Percentiles rank a stretch among this genome's conserved stretches.
Evolutionary conservation across 257 asterid genomes (phyloP).

Genomic region (Nicotiana tomentosiformis): DNA sequence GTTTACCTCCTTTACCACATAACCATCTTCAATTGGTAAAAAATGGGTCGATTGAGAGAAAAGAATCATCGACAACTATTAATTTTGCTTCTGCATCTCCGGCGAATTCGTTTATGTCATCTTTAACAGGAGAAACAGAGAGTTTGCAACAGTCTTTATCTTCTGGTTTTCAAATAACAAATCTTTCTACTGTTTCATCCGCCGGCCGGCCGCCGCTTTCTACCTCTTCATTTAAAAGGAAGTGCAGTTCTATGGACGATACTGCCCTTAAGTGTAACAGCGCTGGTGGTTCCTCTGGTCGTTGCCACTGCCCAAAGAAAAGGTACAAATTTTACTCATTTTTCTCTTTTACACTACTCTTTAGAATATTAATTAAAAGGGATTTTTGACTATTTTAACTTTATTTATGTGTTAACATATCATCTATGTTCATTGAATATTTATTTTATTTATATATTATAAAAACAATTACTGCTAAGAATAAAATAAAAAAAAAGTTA

Average conservation of each 20-base stretch:
- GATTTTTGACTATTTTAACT: no score
- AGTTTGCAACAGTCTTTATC: conserved; percentile 60
- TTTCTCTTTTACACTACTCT: no score
- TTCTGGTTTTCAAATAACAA: conserved; percentile 79
- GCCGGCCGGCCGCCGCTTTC: conserved; percentile 57
- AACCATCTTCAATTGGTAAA: conserved; percentile 43
- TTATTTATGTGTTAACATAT: no score
- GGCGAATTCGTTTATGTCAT: conserved; percentile 50
- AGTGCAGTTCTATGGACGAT: conserved; percentile 61
- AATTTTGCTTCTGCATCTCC: conserved; percentile 39
- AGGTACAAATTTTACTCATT: conserved; percentile 28
- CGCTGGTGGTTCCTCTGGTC: conserved; percentile 53
- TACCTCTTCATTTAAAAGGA: conserved; percentile 55
- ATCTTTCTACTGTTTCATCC: conserved; percentile 61
- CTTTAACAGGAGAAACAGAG: conserved; percentile 75
- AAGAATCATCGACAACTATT: conserved; percentile 67
- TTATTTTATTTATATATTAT: no score
- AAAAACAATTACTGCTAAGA: no score
- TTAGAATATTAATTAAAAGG: no score
- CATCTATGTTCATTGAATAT: no score
- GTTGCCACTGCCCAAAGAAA: conserved; percentile 79
- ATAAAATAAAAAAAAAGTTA: no score
- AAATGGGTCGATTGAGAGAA: conserved; percentile 38
- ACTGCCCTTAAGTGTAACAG: conserved; percentile 37
- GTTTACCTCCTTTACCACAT: conserved; percentile 79